Evolutionary conservation across 768 basidiomycete genomes (phyloP), one percentile per base, ranked within the genome.

Genomic region (Russula brevipes): DNA sequence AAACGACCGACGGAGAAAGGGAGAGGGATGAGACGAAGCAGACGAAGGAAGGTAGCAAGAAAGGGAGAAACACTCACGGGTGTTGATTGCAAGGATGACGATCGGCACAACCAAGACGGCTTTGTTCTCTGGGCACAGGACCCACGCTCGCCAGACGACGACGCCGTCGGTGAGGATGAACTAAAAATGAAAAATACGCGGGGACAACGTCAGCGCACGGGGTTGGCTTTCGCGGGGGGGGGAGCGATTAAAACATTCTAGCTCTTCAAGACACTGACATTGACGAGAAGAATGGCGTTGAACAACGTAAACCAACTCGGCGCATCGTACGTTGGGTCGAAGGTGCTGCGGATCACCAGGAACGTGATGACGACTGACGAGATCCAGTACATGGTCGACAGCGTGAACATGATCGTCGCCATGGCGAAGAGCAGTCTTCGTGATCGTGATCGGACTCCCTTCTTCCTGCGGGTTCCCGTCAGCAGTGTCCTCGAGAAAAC

Each of bases 141-240:
- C 45, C 57, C 62, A 59, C 12, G 62, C 62, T 36, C 62, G 24
- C 57, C 62, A 63, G 51, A 59, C 62, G n/a, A 63, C 62, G 17
- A 59, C 52, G 16, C 51, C 62, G 30, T 63, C 62, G 2, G 62
- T 58, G 51, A 63, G n/a, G 14, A 53, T 46, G 36, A 54, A 47
- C 57, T 63, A 36, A 10, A 14, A 50, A 36, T 7, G 17, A 10
- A 53, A 17, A 45, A 39, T 39, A n/a, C 33, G 5, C 0, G 24
- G 1, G 5, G 17, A 4, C 0, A 55, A 11, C n/a, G 54, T 60
- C 53, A 57, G 14, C 9, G n/a, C 19, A n/a, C 16, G 14, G 5
- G 12, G 9, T 9, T 17, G 24, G 24, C 5, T 5, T 35, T 42
- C 39, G 30, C 17, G n/a, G 24, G 24, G 24, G 24, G 24, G 24